phyloP scores from a whole-genome alignment of 441 rosid genomes.

The Corymbia calophylla region DNA sequence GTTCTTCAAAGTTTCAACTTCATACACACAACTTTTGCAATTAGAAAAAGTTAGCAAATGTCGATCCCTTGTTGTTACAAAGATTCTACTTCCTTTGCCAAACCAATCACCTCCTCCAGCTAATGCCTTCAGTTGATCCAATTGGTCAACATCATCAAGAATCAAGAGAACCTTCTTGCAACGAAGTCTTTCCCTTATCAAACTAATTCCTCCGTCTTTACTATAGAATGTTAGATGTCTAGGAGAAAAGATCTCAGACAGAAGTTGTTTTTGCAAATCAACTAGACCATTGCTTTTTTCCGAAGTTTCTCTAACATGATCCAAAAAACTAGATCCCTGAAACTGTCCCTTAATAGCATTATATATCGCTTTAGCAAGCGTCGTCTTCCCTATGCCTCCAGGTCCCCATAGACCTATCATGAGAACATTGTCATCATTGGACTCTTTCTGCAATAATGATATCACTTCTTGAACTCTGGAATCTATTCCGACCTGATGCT shows the following conservation, averaged over 20 bases:
- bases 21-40: not conserved
- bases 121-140: fast-evolving
- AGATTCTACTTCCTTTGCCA: not conserved
- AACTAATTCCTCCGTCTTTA: too few species aligned
- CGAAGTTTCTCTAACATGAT: not conserved
- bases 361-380: not conserved
- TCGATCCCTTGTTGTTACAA: not conserved
- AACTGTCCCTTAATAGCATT: not conserved
- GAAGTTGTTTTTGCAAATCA: not conserved
- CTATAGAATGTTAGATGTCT: too few species aligned
- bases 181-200: too few species aligned
- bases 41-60: not conserved
- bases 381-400: not conserved
- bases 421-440: not conserved
- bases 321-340: not conserved
- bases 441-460: not conserved
- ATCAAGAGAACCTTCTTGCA: not conserved
- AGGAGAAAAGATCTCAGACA: too few species aligned
- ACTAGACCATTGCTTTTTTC: not conserved
- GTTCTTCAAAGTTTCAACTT: not conserved
- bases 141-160: not conserved
- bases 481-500: not conserved
- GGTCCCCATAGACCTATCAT: not conserved
- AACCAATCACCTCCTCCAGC: not conserved
- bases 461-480: not conserved